Evolutionary conservation across 2,329 filamentous ascomycete genomes (phyloP), one percentile per base, ranked within the genome.

Genomic region (Neoascochyta sp.): DNA sequence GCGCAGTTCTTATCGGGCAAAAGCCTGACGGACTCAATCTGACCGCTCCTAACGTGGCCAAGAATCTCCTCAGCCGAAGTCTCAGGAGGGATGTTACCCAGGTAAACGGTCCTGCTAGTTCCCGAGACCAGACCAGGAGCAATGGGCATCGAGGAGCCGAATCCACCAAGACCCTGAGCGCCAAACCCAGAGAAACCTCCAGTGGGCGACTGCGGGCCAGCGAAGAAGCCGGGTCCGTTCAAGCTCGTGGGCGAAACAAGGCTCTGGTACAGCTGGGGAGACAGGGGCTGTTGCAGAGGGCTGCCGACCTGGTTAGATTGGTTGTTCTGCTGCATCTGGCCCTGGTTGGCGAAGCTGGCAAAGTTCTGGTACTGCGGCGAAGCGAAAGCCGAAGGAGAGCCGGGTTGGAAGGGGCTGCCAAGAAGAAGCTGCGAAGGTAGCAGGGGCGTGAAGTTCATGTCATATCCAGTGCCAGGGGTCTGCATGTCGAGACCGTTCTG

Each of bases 1-100:
- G 92, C 92, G 60, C 92, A 98, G 75, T 96, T 98, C 86, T 96
- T 98, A 69, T 98, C 92, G 14, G 90, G 87, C 32, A 98, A 74
- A 45, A 98, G 76, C 51, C 92, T 84, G 30, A 98, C 92, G n/a
- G 92, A 96, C 71, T 98, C 92, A 54, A 98, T 96, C 63, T 96
- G 92, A 14, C 92, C 92, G 65, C 92, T 96, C 44, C 92, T 80
- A 38, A 98, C 92, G 57, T 98, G 92, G 44, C 89, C 84, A 33
- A 98, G 72, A 44, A 98, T 95, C 68, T 98, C 92, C 68, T 98
- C 92, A 7, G 92, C 90, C 27, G 86, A 82, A 6, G 92, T 98
- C 69, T 98, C 92, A 15, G 89, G 86, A n/a, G 92, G 92, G 37
- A 98, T 96, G 65, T 98, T 98, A 44, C 92, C 92, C 29, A 98